Evolutionary conservation across 2,329 filamentous ascomycete species (phyloP).

Genomic region (Dothideomycetes sp.): DNA sequence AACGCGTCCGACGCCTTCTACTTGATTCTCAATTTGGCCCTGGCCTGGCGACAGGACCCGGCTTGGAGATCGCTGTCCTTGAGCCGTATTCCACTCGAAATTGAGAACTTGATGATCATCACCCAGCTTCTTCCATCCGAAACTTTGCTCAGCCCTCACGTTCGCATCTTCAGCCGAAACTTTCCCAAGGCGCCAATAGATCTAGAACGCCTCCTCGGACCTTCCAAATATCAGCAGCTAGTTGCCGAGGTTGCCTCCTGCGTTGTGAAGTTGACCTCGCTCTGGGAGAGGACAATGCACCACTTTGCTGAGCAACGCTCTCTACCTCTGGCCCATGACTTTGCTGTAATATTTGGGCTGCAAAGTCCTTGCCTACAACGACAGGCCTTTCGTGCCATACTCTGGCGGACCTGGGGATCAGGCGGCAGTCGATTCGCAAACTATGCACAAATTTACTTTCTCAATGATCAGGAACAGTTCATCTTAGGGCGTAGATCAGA

Average conservation of each 20-base stretch:
- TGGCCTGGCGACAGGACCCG: too few species aligned
- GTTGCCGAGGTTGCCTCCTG: not conserved
- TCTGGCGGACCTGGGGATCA: not conserved
- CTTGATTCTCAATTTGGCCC: too few species aligned
- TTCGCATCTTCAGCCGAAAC: slow-evolving; percentile 1
- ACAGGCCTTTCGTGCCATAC: slow-evolving; percentile 2
- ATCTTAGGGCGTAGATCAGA: not conserved
- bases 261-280: not conserved
- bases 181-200: slow-evolving; percentile 2
- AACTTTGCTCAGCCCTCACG: not conserved
- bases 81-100: too few species aligned
- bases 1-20: too few species aligned
- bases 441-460: not conserved
- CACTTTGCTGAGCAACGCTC: slow-evolving; percentile 1
- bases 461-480: not conserved
- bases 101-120: too few species aligned
- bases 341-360: not conserved
- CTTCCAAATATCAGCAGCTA: not conserved
- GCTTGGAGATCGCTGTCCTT: too few species aligned
- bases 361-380: slow-evolving; percentile 3
- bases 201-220: not conserved
- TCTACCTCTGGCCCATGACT: slow-evolving; percentile 4
- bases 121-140: too few species aligned
- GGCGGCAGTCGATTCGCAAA: too few species aligned
- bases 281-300: not conserved